A percentile compares a stretch with the other conserved stretches of the same genome.
These are phyloP conservation scores for Zymoseptoria passerinii DNA, from an alignment of 2,329 filamentous ascomycete genomes.

Conservation along the genomic window DNA sequence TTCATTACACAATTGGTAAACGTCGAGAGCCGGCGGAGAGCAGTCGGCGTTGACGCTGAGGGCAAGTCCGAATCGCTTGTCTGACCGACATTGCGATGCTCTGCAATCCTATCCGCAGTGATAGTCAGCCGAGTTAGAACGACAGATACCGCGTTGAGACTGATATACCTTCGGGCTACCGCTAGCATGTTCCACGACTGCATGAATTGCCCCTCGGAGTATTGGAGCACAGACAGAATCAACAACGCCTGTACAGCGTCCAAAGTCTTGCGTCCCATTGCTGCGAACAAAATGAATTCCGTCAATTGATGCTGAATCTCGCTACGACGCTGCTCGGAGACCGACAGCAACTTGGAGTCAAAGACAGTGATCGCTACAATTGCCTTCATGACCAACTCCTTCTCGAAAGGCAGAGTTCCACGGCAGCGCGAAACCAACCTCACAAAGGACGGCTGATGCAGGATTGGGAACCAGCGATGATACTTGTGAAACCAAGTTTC, in stretches of 20 bases:
- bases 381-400: constrained; percentile 4
- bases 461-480: constrained; percentile 32
- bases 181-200: constrained; percentile 31
- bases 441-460: constrained; percentile 23
- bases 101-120: neutral
- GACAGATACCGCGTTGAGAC: neutral
- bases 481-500: constrained; percentile 31
- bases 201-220: constrained; percentile 25
- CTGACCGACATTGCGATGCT: neutral
- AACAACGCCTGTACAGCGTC: constrained; percentile 29
- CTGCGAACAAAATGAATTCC: neutral
- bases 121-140: neutral
- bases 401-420: neutral
- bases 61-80: neutral
- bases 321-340: neutral
- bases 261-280: constrained; percentile 15
- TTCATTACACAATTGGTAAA: constrained; percentile 24
- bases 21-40: constrained; percentile 4
- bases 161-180: constrained; percentile 17
- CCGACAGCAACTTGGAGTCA: neutral
- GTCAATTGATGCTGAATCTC: neutral
- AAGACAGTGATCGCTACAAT: constrained; percentile 2
- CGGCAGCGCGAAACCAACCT: constrained; percentile 14
- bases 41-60: constrained; percentile 3
- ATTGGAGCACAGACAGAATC: constrained; percentile 26